phyloP scores from a whole-genome alignment of 148 eudicot genomes.

The Bassia scoparia region DNA sequence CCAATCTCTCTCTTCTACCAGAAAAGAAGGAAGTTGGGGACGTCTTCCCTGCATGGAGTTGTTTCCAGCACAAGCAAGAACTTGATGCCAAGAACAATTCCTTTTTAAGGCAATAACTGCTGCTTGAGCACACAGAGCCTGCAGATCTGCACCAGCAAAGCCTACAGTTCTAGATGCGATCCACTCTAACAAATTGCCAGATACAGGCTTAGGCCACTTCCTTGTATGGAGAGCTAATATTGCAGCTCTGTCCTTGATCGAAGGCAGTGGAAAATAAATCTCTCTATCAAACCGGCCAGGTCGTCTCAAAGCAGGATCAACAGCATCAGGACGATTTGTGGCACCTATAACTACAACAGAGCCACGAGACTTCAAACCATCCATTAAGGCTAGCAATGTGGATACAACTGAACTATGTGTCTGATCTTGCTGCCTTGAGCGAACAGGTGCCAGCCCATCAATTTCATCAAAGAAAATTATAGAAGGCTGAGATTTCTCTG shows the following conservation, averaged over 20 bases:
- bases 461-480: conserved; percentile 96
- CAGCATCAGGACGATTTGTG: conserved; percentile 94
- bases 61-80: conserved; percentile 55
- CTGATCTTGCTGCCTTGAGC: conserved; percentile 94
- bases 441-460: conserved; percentile 95
- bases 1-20: conserved; percentile 94
- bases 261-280: conserved; percentile 88
- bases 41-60: conserved; percentile 39
- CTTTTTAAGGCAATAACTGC: conserved; percentile 75
- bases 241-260: conserved; percentile 75
- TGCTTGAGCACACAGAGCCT: conserved; percentile 95
- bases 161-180: conserved; percentile 74
- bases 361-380: conserved; percentile 93
- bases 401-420: conserved; percentile 98
- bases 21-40: conserved; percentile 66
- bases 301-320: conserved; percentile 91
- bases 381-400: conserved; percentile 91
- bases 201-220: conserved; percentile 88
- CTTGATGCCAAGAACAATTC: conserved; percentile 65
- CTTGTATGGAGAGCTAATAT: conserved; percentile 81
- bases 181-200: conserved; percentile 67
- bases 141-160: conserved; percentile 98
- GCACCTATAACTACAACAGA: conserved; percentile 98
- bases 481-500: conserved; percentile 94
- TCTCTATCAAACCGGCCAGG: conserved; percentile 99